Evolutionary conservation across 192 early-diverging fungal species (phyloP), one percentile per base, ranked within the genome.

Genomic region (Coemansia sp.): DNA sequence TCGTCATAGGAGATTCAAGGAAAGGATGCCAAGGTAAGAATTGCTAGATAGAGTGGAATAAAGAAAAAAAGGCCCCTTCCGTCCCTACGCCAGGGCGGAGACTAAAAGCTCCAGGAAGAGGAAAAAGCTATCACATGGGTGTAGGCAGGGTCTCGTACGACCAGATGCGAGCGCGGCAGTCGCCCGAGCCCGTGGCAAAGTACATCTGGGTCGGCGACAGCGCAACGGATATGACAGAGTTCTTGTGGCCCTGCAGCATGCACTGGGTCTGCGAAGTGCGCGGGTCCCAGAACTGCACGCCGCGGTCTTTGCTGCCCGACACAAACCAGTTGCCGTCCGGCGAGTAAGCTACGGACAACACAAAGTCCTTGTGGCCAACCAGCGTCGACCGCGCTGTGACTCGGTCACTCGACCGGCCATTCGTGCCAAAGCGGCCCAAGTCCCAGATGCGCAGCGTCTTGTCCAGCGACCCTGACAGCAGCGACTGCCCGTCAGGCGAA

Each of bases 151-250:
- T 62, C 51, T 87, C 85, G 60, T 92, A 92, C 11, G 89, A 88
- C 97, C 97, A 98, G 51, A 98, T 88, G 59, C 94, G 83, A 18
- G 93, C 94, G 54, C 88, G 84, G 63, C 85, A 89, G 86, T 98
- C 97, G 51, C 97, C 97, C 38, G 92, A 93, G 14, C 94, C 97
- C 16, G 97, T 98, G 5, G 97, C 97, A 86, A 98, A 96, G 54
- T 93, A 77, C 10, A 89, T 88, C 20, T 92, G 91, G 3, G 75
- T 83, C 4, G 90, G 88, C 62, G 87, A 90, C 64, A 96, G 69
- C 6, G 93, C 94, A 24, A 98, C 90, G 16, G 88, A 91, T 56
- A 98, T 96, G 23, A 98, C 97, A 63, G 96, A 97, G 82, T 99
- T 98, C 81, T 95, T 96, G 70, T 98, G 96, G 22, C 97, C 97